A percentile compares a stretch with the other conserved stretches of the same genome.
Conservation (phyloP, 2,329 filamentous ascomycete species). For the Ophiosphaerella herpotricha region DNA sequence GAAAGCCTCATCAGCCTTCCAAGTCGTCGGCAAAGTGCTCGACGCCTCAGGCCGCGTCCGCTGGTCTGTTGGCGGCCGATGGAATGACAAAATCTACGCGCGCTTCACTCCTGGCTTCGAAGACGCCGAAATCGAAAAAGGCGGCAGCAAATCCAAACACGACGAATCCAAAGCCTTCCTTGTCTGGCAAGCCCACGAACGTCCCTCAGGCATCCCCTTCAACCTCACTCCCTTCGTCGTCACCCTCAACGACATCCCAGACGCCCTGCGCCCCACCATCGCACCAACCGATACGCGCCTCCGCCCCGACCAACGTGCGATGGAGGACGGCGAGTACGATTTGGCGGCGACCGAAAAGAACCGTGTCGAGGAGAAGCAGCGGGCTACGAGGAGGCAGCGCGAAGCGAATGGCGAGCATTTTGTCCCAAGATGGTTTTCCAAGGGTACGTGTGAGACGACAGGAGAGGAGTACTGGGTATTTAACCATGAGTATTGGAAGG, state of each 20-base stretch:
- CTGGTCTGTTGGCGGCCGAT: constrained; percentile 89
- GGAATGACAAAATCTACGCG: constrained; percentile 97
- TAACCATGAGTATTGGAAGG: constrained; percentile 85
- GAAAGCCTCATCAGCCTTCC: constrained; percentile 91
- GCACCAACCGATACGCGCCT: constrained; percentile 94
- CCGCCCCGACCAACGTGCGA: constrained; percentile 91
- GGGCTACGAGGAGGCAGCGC: constrained; percentile 71
- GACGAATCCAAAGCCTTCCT: constrained; percentile 78
- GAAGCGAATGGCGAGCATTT: constrained; percentile 84
- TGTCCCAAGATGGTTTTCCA: constrained; percentile 81
- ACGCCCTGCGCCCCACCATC: constrained; percentile 75
- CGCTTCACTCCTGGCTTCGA: constrained; percentile 91
- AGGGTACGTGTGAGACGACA: constrained; percentile 73
- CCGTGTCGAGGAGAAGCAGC: constrained; percentile 87
- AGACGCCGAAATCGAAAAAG: constrained; percentile 62
- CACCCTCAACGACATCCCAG: constrained; percentile 88
- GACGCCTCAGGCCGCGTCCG: constrained; percentile 78
- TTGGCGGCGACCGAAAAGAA: constrained; percentile 93
- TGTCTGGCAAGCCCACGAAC: constrained; percentile 86
- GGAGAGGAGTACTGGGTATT: constrained; percentile 92
- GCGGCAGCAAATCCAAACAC: constrained; percentile 52
- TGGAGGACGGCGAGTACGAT: constrained; percentile 98
- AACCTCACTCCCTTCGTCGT: constrained; percentile 96
- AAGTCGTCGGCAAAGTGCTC: constrained; percentile 83
- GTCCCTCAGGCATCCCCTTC: constrained; percentile 87